Percentiles rank a stretch among this genome's conserved stretches.
Evolutionary conservation across 768 basidiomycete genomes (phyloP).

Genomic region (Lactarius evosmus): DNA sequence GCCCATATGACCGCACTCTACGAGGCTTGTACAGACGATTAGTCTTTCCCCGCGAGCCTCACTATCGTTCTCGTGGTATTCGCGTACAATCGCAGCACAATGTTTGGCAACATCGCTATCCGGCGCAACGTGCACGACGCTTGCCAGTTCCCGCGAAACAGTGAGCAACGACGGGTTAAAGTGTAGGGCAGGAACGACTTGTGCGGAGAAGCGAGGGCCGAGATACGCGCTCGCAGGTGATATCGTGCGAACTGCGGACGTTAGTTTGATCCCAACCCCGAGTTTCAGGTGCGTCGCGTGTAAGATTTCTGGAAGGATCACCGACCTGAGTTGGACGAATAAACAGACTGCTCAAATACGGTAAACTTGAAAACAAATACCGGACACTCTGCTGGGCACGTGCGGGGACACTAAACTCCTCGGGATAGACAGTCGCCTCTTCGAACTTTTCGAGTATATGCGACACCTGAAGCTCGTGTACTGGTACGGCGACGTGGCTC

Average conservation of each 20-base stretch:
- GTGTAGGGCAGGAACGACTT: slow-evolving; percentile 48
- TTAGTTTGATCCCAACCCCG: slow-evolving; percentile 53
- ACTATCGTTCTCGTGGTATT: slow-evolving; percentile 39
- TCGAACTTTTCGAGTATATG: slow-evolving; percentile 52
- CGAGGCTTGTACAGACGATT: slow-evolving; percentile 56
- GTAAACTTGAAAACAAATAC: slow-evolving; percentile 32
- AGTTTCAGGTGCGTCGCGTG: slow-evolving; percentile 50
- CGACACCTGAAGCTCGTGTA: slow-evolving; percentile 52
- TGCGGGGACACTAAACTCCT: slow-evolving; percentile 42
- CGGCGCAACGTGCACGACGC: slow-evolving; percentile 46
- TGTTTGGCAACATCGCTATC: slow-evolving; percentile 53
- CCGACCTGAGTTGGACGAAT: slow-evolving; percentile 41
- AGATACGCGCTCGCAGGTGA: slow-evolving; percentile 57
- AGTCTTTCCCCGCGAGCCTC: slow-evolving; percentile 48
- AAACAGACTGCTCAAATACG: neutral
- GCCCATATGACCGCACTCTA: slow-evolving; percentile 52
- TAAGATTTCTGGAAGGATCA: slow-evolving; percentile 48
- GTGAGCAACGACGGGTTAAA: slow-evolving; percentile 50
- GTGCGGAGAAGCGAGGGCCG: slow-evolving; percentile 52
- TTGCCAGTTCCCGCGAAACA: slow-evolving; percentile 55
- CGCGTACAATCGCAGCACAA: slow-evolving; percentile 51
- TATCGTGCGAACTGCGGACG: slow-evolving; percentile 56
- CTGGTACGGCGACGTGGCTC: slow-evolving; percentile 44
- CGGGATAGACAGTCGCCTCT: slow-evolving; percentile 43
- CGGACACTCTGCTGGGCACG: slow-evolving; percentile 55